Percentiles rank a stretch among this genome's conserved stretches.
phyloP scores from a whole-genome alignment of 306 rosid species.

The Fagus sylvatica region DNA sequence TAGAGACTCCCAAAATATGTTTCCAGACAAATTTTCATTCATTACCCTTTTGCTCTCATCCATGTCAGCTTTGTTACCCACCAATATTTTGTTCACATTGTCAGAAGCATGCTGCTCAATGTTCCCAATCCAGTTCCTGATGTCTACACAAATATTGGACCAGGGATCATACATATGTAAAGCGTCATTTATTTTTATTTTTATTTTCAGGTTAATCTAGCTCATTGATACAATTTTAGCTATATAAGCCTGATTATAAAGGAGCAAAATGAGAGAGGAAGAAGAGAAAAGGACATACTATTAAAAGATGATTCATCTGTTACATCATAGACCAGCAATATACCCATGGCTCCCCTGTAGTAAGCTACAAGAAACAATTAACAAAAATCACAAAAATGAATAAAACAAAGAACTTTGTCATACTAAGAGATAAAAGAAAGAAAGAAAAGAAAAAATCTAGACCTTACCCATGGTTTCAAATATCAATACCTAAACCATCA shows the following conservation, averaged over 20 bases:
- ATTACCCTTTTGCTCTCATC: slow-evolving; percentile 37
- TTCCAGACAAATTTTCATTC: neutral
- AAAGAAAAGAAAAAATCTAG: too few species aligned
- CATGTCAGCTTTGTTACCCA: slow-evolving; percentile 41
- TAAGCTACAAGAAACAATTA: slow-evolving; percentile 24
- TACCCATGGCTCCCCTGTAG: slow-evolving; percentile 43
- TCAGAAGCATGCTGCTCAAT: slow-evolving; percentile 32
- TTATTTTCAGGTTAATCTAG: neutral
- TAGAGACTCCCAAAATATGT: neutral
- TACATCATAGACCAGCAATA: slow-evolving; percentile 37
- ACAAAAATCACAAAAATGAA: neutral
- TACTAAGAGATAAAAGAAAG: too few species aligned
- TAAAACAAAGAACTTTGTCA: neutral
- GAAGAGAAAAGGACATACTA: slow-evolving; percentile 22
- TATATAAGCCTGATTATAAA: neutral
- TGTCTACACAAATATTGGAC: slow-evolving; percentile 25
- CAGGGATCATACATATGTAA: neutral
- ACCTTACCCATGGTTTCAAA: too few species aligned
- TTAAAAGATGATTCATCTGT: slow-evolving; percentile 38
- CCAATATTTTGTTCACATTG: slow-evolving; percentile 38
- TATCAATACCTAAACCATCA: too few species aligned
- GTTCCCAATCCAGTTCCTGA: slow-evolving; percentile 39
- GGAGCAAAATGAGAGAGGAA: neutral
- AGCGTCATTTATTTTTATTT: neutral
- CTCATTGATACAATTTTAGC: neutral